These are phyloP conservation scores for Backusella morwellensis DNA, from an alignment of 192 early-diverging fungal genomes.

Conservation along the genomic window DNA sequence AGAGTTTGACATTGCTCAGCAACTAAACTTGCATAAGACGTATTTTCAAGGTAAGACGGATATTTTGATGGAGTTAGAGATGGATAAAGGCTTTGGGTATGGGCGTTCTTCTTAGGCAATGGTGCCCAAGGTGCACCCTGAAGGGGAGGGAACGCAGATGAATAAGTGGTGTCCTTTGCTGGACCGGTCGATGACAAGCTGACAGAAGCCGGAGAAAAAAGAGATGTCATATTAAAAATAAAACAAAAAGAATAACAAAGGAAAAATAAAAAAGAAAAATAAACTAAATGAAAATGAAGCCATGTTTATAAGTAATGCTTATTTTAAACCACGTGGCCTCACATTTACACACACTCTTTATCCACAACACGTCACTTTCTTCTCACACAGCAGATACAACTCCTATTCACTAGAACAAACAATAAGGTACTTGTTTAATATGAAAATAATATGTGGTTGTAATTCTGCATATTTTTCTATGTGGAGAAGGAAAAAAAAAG, in stretches of 20 bases:
- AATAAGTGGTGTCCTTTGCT: conserved; percentile 9
- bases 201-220: background rate
- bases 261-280: background rate
- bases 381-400: conserved; percentile 1
- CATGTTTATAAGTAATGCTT: conserved; percentile 1
- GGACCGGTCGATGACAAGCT: background rate
- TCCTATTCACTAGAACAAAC: background rate
- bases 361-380: conserved; percentile 5
- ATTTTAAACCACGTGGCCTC: conserved; percentile 1
- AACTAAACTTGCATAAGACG: conserved; percentile 24
- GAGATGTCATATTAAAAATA: background rate
- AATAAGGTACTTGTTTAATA: background rate
- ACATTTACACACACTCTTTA: conserved; percentile 5
- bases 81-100: background rate
- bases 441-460: background rate
- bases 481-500: background rate
- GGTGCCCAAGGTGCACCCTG: conserved; percentile 5
- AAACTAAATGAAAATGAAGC: conserved; percentile 6
- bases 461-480: background rate
- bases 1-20: conserved; percentile 24
- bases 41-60: conserved; percentile 28
- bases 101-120: background rate
- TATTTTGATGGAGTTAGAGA: conserved; percentile 21
- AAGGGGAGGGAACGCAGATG: conserved; percentile 26
- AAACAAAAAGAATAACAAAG: background rate